Evolutionary conservation across 805 yeast species (phyloP).

Genomic region (Hanseniaspora lindneri): DNA sequence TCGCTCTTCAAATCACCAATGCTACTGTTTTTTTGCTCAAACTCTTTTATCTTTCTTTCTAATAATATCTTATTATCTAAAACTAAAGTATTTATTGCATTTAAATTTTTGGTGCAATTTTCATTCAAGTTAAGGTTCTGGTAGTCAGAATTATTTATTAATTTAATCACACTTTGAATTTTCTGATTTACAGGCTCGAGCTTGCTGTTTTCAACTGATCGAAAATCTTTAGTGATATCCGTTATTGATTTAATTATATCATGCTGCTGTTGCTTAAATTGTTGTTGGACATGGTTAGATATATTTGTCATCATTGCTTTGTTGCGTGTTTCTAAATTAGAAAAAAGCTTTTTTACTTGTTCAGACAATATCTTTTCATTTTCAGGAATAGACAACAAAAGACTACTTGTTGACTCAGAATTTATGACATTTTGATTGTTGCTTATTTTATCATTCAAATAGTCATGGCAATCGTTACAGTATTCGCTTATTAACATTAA

Average conservation of each 20-base stretch:
- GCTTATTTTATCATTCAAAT: slow-evolving; percentile 25
- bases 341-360: slow-evolving; percentile 23
- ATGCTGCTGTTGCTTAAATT: slow-evolving; percentile 23
- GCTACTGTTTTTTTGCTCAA: neutral
- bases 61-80: slow-evolving; percentile 2
- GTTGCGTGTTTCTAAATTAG: slow-evolving; percentile 22
- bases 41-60: neutral
- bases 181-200: slow-evolving; percentile 25
- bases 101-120: slow-evolving; percentile 19
- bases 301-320: slow-evolving; percentile 19
- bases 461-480: slow-evolving; percentile 25
- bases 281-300: slow-evolving; percentile 21
- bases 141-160: slow-evolving; percentile 28
- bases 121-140: slow-evolving; percentile 22
- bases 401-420: slow-evolving; percentile 21
- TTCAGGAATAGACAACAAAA: neutral
- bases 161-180: slow-evolving; percentile 26
- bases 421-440: slow-evolving; percentile 18
- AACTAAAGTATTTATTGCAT: slow-evolving; percentile 19
- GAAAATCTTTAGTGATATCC: slow-evolving; percentile 24
- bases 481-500: slow-evolving; percentile 28
- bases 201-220: slow-evolving; percentile 24
- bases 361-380: slow-evolving; percentile 19
- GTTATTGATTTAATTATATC: slow-evolving; percentile 23
- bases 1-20: slow-evolving; percentile 1